Percentiles rank a stretch among this genome's conserved stretches.
These are phyloP conservation scores for Coemansia sp. DNA, from an alignment of 192 early-diverging fungal genomes.

Conservation along the genomic window DNA sequence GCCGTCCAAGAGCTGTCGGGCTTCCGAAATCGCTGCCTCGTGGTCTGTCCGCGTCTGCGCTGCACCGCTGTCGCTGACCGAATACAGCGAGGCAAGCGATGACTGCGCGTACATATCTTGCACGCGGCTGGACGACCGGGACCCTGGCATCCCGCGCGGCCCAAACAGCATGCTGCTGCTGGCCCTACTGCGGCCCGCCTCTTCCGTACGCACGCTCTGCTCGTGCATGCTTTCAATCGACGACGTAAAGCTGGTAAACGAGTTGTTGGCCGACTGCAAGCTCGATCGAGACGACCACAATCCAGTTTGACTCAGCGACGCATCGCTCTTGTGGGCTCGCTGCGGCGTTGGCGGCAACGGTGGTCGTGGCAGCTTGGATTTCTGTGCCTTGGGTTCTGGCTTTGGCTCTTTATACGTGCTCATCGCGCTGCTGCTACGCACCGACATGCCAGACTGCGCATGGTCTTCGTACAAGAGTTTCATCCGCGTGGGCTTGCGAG, in stretches of 20 bases:
- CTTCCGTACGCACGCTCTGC: constrained; percentile 34
- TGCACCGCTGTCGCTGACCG: constrained; percentile 24
- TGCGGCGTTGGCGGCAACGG: constrained; percentile 6
- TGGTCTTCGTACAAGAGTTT: constrained; percentile 55
- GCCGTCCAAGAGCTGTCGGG: constrained; percentile 46
- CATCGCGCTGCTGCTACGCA: constrained; percentile 26
- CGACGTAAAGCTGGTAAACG: constrained; percentile 32
- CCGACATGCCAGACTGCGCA: constrained; percentile 25
- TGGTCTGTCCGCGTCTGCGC: constrained; percentile 24
- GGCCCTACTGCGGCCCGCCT: constrained; percentile 20
- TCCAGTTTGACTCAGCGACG: constrained; percentile 33
- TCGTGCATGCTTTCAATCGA: constrained; percentile 55
- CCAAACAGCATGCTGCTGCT: constrained; percentile 55
- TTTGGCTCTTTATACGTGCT: constrained; percentile 14
- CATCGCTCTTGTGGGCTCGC: constrained; percentile 8
- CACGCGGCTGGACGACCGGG: constrained; percentile 31
- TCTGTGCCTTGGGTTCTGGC: background rate
- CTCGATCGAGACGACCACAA: constrained; percentile 30
- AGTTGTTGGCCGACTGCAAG: constrained; percentile 3
- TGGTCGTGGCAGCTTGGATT: constrained; percentile 11
- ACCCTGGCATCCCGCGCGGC: constrained; percentile 52
- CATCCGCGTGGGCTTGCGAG: constrained; percentile 48
- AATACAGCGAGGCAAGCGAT: constrained; percentile 46
- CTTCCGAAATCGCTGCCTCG: constrained; percentile 43
- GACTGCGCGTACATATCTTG: constrained; percentile 31